A percentile compares a stretch with the other conserved stretches of the same genome.
Conservation (phyloP, 805 yeast species). For the Ogataea neopini region DNA sequence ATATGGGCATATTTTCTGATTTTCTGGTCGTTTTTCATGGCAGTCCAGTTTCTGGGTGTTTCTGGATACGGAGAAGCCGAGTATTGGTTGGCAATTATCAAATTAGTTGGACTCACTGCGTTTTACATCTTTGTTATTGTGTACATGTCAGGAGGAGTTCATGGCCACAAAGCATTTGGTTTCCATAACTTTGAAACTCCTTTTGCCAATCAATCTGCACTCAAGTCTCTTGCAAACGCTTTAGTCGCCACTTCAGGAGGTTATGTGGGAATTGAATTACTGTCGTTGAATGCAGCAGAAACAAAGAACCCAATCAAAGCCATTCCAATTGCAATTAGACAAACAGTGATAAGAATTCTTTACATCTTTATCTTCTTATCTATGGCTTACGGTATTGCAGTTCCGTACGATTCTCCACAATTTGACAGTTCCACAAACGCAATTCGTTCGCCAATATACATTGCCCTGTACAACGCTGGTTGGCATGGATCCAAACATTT, state of each 20-base stretch:
- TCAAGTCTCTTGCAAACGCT: conserved; percentile 28
- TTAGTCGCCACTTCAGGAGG: conserved; percentile 27
- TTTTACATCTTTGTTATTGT: conserved; percentile 44
- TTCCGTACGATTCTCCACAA: conserved; percentile 54
- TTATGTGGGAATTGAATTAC: conserved; percentile 31
- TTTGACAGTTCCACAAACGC: conserved; percentile 41
- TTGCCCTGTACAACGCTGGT: conserved; percentile 52
- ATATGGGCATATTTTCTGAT: conserved; percentile 53
- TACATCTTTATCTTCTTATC: conserved; percentile 56
- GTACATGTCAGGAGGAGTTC: conserved; percentile 34
- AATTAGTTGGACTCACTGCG: conserved; percentile 39
- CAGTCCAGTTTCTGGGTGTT: conserved; percentile 51
- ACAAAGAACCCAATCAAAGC: conserved; percentile 58
- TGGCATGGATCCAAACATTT: conserved; percentile 53
- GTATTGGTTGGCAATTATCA: conserved; percentile 50
- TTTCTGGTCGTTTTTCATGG: conserved; percentile 50
- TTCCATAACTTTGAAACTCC: conserved; percentile 20
- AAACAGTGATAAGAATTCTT: conserved; percentile 55
- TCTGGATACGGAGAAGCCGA: conserved; percentile 56
- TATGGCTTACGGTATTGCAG: conserved; percentile 58
- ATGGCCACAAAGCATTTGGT: conserved; percentile 31
- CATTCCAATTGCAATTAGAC: conserved; percentile 58
- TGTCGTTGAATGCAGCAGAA: conserved; percentile 59
- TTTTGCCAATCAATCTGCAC: conserved; percentile 13
- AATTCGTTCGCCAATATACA: conserved; percentile 49